Evolutionary conservation across 169 alveolate species (phyloP).

Genomic region (Cryptosporidium ubiquitum): DNA sequence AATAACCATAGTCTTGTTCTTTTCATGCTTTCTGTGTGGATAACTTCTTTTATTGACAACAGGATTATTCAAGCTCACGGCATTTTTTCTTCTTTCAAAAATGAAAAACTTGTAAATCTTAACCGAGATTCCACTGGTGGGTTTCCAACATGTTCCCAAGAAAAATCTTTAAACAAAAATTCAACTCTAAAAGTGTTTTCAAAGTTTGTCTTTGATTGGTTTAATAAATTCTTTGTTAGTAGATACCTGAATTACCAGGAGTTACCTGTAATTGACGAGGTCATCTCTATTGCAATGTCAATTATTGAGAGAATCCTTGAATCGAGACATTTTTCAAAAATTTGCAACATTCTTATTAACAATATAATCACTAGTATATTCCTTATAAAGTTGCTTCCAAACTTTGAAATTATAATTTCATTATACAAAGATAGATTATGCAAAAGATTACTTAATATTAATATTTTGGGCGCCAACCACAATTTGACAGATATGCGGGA

Average conservation of each 20-base stretch:
- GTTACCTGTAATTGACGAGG: not conserved
- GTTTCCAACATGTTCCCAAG: not conserved
- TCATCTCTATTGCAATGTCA: not conserved
- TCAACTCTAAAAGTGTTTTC: not conserved
- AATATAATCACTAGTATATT: conserved; percentile 1
- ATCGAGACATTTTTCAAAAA: not conserved
- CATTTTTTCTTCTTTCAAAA: not conserved
- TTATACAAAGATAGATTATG: conserved; percentile 52
- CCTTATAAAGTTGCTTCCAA: conserved; percentile 22
- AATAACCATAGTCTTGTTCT: not conserved
- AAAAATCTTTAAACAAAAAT: not conserved
- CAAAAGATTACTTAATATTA: conserved; percentile 16
- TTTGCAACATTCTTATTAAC: conserved; percentile 13
- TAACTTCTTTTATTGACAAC: conserved; percentile 55
- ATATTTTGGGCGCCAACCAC: not conserved
- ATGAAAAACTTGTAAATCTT: not conserved
- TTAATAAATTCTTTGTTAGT: not conserved
- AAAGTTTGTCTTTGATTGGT: not conserved
- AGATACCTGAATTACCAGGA: not conserved
- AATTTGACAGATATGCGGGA: not conserved
- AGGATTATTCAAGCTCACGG: conserved; percentile 19
- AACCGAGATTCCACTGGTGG: not conserved
- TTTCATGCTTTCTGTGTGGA: conserved; percentile 35
- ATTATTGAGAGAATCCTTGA: not conserved
- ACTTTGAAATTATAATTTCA: conserved; percentile 34